phyloP scores from a whole-genome alignment of 2,329 filamentous ascomycete genomes.

The Pseudopithomyces maydicus region DNA sequence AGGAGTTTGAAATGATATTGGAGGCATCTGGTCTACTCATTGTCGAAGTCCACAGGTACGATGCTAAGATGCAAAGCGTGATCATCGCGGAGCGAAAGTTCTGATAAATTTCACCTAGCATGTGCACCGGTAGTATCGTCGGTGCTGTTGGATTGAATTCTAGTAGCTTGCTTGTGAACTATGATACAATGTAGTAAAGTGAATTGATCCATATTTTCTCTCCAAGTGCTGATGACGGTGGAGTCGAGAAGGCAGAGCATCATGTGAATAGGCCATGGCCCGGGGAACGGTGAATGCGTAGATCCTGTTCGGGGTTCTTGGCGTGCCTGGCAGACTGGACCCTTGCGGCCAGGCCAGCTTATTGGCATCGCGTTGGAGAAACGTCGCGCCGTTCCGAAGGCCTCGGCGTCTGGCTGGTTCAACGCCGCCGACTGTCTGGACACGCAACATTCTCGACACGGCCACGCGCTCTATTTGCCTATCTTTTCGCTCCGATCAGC shows the following conservation, averaged over 20 bases:
- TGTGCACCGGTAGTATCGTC: background rate
- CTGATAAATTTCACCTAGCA: background rate
- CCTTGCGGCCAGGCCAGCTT: too few species aligned
- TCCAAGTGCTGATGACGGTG: too few species aligned
- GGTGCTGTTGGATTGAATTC: background rate
- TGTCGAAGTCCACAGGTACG: conserved; percentile 30
- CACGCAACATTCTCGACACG: conserved; percentile 1
- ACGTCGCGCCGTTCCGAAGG: conserved; percentile 2
- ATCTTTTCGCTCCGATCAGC: too few species aligned
- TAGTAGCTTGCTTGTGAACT: too few species aligned
- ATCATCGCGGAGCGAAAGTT: conserved; percentile 28
- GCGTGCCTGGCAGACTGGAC: too few species aligned
- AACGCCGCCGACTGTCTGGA: conserved; percentile 1
- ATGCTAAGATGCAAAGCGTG: conserved; percentile 27
- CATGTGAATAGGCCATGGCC: too few species aligned
- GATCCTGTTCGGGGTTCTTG: too few species aligned
- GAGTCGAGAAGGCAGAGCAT: too few species aligned
- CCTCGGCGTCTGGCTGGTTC: conserved; percentile 9
- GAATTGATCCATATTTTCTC: too few species aligned
- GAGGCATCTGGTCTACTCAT: conserved; percentile 31
- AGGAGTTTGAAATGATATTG: conserved; percentile 25
- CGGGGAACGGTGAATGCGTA: too few species aligned
- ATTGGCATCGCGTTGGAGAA: conserved; percentile 4
- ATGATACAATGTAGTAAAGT: too few species aligned
- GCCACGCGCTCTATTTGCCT: too few species aligned